A percentile compares a stretch with the other conserved stretches of the same genome.
Evolutionary conservation across 2,329 filamentous ascomycete species (phyloP).

Genomic region (Anisogramma anomala): DNA sequence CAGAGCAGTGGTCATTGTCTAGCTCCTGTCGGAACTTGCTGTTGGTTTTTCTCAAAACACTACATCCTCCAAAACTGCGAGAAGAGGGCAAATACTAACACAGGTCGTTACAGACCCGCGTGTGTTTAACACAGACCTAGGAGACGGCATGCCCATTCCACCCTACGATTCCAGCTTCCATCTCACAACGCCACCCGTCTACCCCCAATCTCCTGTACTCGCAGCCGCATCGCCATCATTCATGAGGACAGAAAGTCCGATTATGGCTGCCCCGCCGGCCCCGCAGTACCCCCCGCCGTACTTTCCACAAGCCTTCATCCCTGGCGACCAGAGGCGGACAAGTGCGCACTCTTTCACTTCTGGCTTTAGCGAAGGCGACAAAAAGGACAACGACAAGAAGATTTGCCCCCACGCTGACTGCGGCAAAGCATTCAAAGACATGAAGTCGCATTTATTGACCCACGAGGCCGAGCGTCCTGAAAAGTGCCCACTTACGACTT

Average conservation of each 20-base stretch:
- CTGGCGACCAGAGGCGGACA: constrained; percentile 43
- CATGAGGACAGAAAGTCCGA: constrained; percentile 46
- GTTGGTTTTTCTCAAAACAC: constrained; percentile 37
- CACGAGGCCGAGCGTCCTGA: constrained; percentile 84
- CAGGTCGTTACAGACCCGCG: constrained; percentile 36
- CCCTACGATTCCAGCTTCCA: constrained; percentile 39
- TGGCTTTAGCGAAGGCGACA: constrained; percentile 47
- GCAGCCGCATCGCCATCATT: constrained; percentile 37
- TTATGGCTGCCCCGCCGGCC: constrained; percentile 45
- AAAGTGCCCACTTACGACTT: constrained; percentile 86
- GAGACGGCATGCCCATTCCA: constrained; percentile 38
- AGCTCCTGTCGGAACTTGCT: constrained; percentile 38
- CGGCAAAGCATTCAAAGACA: constrained; percentile 76
- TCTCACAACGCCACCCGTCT: constrained; percentile 31
- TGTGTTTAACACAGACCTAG: constrained; percentile 42
- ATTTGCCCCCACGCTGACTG: constrained; percentile 71
- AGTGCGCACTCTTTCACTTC: constrained; percentile 64
- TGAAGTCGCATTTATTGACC: constrained; percentile 90
- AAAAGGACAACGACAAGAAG: constrained; percentile 52
- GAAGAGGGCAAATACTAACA: constrained; percentile 25
- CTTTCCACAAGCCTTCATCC: constrained; percentile 37
- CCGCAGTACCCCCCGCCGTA: constrained; percentile 42
- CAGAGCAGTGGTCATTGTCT: constrained; percentile 42
- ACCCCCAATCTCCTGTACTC: constrained; percentile 53
- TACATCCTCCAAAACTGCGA: constrained; percentile 11